phyloP scores from a whole-genome alignment of 2,329 filamentous ascomycete genomes.

The Colletotrichum sp. region DNA sequence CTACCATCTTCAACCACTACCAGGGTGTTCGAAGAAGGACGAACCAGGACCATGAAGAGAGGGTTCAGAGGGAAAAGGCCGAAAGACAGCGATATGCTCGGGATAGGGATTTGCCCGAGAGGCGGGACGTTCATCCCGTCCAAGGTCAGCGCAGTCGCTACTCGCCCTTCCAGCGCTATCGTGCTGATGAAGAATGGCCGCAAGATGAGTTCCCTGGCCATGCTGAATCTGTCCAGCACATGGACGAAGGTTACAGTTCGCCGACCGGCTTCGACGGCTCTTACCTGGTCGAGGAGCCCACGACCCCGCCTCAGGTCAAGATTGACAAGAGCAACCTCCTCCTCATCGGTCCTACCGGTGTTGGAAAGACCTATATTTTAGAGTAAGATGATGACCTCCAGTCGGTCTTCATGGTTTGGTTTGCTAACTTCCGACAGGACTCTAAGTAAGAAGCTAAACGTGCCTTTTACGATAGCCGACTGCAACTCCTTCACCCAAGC shows the following conservation, averaged over 20 bases:
- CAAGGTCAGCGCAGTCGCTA: conserved; percentile 66
- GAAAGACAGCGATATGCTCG: conserved; percentile 74
- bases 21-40: conserved; percentile 81
- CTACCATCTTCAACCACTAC: conserved; percentile 96
- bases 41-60: conserved; percentile 75
- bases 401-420: not conserved
- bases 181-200: conserved; percentile 36
- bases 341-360: conserved; percentile 88
- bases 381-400: conserved; percentile 50
- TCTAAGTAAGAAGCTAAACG: conserved; percentile 88
- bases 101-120: conserved; percentile 65
- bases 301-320: conserved; percentile 60
- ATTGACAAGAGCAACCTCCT: conserved; percentile 97
- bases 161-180: conserved; percentile 30
- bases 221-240: conserved; percentile 48
- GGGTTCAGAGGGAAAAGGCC: conserved; percentile 64
- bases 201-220: conserved; percentile 63
- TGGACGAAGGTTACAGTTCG: conserved; percentile 37
- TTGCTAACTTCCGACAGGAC: conserved; percentile 63
- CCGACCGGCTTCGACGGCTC: conserved; percentile 43
- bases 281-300: conserved; percentile 53
- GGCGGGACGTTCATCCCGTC: conserved; percentile 71
- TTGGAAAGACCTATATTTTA: conserved; percentile 95
- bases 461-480: conserved; percentile 94
- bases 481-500: conserved; percentile 96